Evolutionary conservation across 1,284 basidiomycete genomes (phyloP).

Genomic region (Microbotryum intermedium): DNA sequence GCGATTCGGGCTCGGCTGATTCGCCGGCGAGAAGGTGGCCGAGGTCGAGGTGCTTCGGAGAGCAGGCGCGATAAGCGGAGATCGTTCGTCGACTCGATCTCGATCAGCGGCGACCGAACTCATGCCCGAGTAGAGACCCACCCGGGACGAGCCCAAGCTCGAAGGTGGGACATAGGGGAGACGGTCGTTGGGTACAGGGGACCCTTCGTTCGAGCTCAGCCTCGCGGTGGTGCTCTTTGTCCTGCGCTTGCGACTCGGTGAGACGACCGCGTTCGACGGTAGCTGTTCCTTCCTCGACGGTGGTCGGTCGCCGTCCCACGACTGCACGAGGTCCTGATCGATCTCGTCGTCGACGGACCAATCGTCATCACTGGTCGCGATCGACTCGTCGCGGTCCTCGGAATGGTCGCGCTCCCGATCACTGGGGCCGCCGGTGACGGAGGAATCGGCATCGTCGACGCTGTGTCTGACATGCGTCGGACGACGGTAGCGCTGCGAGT

Average conservation of each 20-base stretch:
- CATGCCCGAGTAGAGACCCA: background rate
- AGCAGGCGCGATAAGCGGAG: background rate
- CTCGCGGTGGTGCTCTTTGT: too few species aligned
- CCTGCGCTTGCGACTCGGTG: too few species aligned
- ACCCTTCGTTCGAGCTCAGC: background rate
- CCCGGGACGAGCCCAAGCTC: background rate
- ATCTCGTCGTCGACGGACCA: slow-evolving; percentile 1
- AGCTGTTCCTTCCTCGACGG: slow-evolving; percentile 10
- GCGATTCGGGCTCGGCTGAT: background rate
- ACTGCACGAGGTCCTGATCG: background rate
- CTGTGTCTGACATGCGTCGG: slow-evolving; percentile 3
- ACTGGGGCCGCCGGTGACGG: slow-evolving; percentile 13
- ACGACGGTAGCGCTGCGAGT: slow-evolving; percentile 19
- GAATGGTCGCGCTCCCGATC: slow-evolving; percentile 30
- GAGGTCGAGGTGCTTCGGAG: background rate
- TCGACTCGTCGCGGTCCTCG: slow-evolving; percentile 29
- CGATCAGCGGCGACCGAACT: background rate
- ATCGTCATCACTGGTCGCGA: background rate
- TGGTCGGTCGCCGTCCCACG: background rate
- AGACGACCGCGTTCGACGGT: slow-evolving; percentile 19
- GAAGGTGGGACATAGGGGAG: background rate
- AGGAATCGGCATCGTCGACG: slow-evolving; percentile 19
- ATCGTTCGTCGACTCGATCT: background rate
- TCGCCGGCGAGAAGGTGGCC: background rate
- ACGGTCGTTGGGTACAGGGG: background rate